These are phyloP conservation scores for Hypomyces rosellus DNA, from an alignment of 2,329 filamentous ascomycete species.

Conservation along the genomic window DNA sequence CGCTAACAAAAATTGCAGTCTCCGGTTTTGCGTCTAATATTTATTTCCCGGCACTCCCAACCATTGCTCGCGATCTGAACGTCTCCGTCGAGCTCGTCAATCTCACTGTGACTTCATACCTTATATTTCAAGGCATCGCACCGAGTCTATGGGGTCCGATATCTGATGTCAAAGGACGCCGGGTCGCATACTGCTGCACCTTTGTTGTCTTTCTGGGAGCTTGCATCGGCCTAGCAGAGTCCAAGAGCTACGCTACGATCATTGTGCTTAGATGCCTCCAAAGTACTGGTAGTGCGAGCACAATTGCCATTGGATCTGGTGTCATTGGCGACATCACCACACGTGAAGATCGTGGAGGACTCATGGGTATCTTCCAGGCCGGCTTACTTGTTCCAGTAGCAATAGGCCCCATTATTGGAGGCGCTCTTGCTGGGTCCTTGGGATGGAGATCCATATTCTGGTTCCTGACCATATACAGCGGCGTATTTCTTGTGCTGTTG, in stretches of 20 bases:
- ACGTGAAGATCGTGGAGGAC: conserved; percentile 53
- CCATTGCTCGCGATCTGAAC: conserved; percentile 40
- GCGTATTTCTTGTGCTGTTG: conserved; percentile 36
- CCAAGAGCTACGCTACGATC: conserved; percentile 42
- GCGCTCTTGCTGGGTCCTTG: conserved; percentile 48
- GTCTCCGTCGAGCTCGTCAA: conserved; percentile 39
- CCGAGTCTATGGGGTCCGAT: conserved; percentile 51
- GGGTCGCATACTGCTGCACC: conserved; percentile 47
- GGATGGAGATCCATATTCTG: conserved; percentile 58
- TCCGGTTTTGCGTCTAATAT: conserved; percentile 42
- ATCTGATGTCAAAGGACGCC: conserved; percentile 47
- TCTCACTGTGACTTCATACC: conserved; percentile 48
- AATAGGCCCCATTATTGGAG: conserved; percentile 52
- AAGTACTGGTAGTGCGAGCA: conserved; percentile 52
- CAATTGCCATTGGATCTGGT: conserved; percentile 51
- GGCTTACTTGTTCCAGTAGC: conserved; percentile 43
- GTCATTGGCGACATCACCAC: conserved; percentile 60
- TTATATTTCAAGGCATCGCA: conserved; percentile 55
- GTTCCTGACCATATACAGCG: conserved; percentile 47
- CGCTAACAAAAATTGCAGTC: conserved; percentile 21
- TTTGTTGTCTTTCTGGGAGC: conserved; percentile 48
- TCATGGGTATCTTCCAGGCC: conserved; percentile 47
- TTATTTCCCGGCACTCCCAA: conserved; percentile 49
- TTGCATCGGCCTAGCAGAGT: conserved; percentile 46
- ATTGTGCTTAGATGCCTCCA: conserved; percentile 51